Conservation (phyloP, 345 rosid species). For the Salix brachista region DNA sequence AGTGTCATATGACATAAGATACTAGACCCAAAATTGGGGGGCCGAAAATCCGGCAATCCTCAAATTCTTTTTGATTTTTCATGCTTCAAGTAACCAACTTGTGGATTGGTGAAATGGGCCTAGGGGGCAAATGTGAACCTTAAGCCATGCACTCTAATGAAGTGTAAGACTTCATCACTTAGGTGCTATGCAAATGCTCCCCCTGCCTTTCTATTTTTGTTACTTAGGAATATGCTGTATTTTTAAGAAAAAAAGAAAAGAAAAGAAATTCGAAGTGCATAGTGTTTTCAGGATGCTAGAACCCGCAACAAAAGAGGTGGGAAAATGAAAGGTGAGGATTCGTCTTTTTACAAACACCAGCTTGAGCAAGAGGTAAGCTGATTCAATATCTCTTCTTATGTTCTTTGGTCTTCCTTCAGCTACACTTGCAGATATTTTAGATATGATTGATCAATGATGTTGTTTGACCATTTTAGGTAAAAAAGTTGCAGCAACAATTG, state of each 20-base stretch:
- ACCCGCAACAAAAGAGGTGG: constrained; percentile 31
- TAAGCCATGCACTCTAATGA: not conserved
- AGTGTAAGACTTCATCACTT: not conserved
- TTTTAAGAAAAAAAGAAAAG: not conserved
- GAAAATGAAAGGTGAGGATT: constrained; percentile 41
- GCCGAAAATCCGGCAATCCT: not conserved
- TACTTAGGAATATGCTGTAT: not conserved
- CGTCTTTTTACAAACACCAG: constrained; percentile 49
- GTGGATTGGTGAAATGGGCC: not conserved
- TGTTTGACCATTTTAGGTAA: constrained; percentile 44
- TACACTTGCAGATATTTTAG: not conserved
- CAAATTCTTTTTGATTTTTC: not conserved
- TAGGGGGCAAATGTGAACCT: not conserved
- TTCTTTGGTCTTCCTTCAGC: not conserved
- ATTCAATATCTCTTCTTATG: not conserved
- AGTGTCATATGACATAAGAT: not conserved
- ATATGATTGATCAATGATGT: not conserved
- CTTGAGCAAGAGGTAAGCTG: constrained; percentile 87
- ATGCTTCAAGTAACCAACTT: not conserved
- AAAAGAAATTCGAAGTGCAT: not conserved
- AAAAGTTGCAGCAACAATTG: constrained; percentile 60
- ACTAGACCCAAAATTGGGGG: too few relatives aligned
- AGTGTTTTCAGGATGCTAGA: constrained; percentile 35
- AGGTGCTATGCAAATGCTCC: not conserved
- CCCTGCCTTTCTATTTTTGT: not conserved